These are phyloP conservation scores for Podila epigama DNA, from an alignment of 192 early-diverging fungal species.

Conservation along the genomic window DNA sequence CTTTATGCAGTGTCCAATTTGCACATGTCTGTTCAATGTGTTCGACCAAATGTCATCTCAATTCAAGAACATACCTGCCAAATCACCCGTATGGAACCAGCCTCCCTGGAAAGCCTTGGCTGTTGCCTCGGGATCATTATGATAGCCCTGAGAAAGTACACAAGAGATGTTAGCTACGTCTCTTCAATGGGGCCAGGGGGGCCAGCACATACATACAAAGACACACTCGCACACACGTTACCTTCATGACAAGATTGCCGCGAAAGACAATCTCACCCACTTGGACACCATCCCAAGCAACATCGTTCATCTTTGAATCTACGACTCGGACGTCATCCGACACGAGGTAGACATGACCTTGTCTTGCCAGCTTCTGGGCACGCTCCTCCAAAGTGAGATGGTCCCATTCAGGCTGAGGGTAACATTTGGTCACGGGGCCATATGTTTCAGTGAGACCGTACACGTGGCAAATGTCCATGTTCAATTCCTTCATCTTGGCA, in stretches of 20 bases:
- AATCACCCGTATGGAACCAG: constrained; percentile 66
- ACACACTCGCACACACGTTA: constrained; percentile 31
- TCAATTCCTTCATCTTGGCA: constrained; percentile 54
- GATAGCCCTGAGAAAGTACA: constrained; percentile 44
- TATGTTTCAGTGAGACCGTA: constrained; percentile 71
- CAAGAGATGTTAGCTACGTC: too few species aligned
- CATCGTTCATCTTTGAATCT: constrained; percentile 51
- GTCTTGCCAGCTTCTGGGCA: constrained; percentile 55
- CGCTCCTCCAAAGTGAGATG: constrained; percentile 35
- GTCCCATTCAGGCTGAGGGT: constrained; percentile 42
- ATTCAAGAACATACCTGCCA: constrained; percentile 41
- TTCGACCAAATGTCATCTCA: too few species aligned
- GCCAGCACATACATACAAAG: background rate
- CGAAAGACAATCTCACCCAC: constrained; percentile 64
- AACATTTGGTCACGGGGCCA: constrained; percentile 55
- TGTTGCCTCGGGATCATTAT: constrained; percentile 63
- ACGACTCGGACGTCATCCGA: constrained; percentile 62
- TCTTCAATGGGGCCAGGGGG: too few species aligned
- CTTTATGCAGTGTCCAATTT: too few species aligned
- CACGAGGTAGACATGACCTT: constrained; percentile 58
- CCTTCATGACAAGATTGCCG: constrained; percentile 67
- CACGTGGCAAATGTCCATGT: constrained; percentile 62
- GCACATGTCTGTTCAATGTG: too few species aligned
- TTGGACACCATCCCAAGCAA: constrained; percentile 56
- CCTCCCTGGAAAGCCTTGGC: constrained; percentile 61